Evolutionary conservation across 345 rosid genomes (phyloP).

Genomic region (Hibiscus trionum): DNA sequence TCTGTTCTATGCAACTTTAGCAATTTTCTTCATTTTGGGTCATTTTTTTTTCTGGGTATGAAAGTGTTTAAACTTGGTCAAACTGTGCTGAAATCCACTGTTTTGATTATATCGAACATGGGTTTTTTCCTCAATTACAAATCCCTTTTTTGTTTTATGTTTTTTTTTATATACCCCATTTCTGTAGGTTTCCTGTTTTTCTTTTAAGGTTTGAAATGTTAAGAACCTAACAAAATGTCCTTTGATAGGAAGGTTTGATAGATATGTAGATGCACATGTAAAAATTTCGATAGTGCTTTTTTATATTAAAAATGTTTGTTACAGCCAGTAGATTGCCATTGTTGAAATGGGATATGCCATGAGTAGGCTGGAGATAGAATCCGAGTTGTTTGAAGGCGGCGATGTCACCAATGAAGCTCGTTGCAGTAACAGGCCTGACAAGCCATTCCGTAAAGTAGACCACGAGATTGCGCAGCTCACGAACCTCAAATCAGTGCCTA

Average conservation of each 20-base stretch:
- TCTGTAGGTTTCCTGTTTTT: background rate
- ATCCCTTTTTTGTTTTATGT: background rate
- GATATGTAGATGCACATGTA: constrained; percentile 7
- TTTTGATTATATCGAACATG: background rate
- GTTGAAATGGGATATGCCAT: constrained; percentile 75
- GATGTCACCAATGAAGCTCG: constrained; percentile 31
- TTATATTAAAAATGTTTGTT: constrained; percentile 31
- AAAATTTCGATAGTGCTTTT: constrained; percentile 10
- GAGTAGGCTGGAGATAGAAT: constrained; percentile 72
- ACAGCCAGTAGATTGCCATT: constrained; percentile 22
- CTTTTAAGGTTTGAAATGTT: constrained; percentile 7
- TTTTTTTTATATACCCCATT: background rate
- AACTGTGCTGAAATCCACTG: background rate
- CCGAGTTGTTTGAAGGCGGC: constrained; percentile 38
- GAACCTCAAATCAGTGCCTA: constrained; percentile 50
- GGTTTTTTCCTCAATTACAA: background rate
- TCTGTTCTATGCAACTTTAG: background rate
- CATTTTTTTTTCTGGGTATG: background rate
- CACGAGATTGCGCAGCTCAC: constrained; percentile 67
- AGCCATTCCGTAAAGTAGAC: constrained; percentile 33
- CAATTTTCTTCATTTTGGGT: background rate
- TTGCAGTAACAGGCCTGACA: constrained; percentile 27
- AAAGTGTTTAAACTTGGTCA: background rate
- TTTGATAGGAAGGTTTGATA: constrained; percentile 10
- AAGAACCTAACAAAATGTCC: background rate